Conservation (phyloP, 2,329 filamentous ascomycete genomes). For the Colletotrichum musicola region DNA sequence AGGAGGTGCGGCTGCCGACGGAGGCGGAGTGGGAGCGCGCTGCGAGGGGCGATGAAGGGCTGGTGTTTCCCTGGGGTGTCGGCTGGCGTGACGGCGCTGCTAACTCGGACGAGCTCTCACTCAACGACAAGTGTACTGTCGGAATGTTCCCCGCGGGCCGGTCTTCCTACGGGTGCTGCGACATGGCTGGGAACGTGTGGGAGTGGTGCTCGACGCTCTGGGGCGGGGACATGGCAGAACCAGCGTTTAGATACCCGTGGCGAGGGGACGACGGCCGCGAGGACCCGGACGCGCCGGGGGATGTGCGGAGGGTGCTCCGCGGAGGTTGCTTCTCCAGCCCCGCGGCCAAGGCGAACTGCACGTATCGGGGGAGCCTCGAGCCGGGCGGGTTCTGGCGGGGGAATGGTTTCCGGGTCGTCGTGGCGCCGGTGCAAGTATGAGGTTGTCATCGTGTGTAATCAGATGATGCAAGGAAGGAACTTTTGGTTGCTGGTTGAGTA, state of each 20-base stretch:
- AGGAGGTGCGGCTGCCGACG: constrained; percentile 17
- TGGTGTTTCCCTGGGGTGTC: constrained; percentile 9
- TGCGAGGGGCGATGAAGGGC: background rate
- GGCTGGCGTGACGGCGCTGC: background rate
- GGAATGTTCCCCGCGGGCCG: constrained; percentile 15
- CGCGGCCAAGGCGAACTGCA: constrained; percentile 20
- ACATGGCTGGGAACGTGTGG: constrained; percentile 26
- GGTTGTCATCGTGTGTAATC: no score
- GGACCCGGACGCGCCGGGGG: background rate
- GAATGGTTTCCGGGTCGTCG: constrained; percentile 17
- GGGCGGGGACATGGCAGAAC: constrained; percentile 21
- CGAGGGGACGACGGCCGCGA: constrained; percentile 5
- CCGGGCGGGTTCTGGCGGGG: constrained; percentile 21
- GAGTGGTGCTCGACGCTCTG: constrained; percentile 33
- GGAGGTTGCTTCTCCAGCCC: constrained; percentile 20
- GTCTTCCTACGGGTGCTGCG: constrained; percentile 18
- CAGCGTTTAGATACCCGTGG: constrained; percentile 15
- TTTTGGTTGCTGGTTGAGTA: background rate
- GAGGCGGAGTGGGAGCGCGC: constrained; percentile 26
- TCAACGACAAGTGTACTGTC: constrained; percentile 9
- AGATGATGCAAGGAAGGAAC: background rate
- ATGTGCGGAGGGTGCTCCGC: background rate
- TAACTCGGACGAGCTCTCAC: constrained; percentile 9
- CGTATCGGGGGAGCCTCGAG: constrained; percentile 28
- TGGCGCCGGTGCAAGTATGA: background rate